Percentiles rank a stretch among this genome's conserved stretches.
These are phyloP conservation scores for Cryptococcus depauperatus DNA, from an alignment of 1,284 basidiomycete species.

Conservation along the genomic window DNA sequence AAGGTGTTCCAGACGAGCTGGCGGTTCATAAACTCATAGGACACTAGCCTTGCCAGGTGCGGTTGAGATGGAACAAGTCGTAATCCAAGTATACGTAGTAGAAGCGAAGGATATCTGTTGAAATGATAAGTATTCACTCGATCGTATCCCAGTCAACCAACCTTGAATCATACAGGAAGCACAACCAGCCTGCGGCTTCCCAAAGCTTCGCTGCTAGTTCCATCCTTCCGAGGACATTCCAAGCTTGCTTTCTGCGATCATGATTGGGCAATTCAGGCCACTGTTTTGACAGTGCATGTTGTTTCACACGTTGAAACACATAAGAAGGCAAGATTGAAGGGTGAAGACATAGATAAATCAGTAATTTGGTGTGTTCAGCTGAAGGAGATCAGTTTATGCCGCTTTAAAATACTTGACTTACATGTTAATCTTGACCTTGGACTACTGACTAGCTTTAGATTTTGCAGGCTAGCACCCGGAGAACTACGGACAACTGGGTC, in stretches of 20 bases:
- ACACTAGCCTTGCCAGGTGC: constrained; percentile 72
- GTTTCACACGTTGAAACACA: constrained; percentile 61
- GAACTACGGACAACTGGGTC: constrained; percentile 58
- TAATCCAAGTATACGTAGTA: constrained; percentile 74
- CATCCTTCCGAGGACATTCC: constrained; percentile 60
- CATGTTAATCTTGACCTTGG: constrained; percentile 33
- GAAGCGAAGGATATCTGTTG: constrained; percentile 70
- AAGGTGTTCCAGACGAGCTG: constrained; percentile 99
- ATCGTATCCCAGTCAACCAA: no score
- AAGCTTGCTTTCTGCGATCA: constrained; percentile 64
- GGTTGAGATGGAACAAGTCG: constrained; percentile 65
- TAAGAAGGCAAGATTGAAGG: constrained; percentile 70
- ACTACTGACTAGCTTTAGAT: constrained; percentile 50
- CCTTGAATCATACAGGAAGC: constrained; percentile 82
- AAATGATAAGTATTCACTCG: no score
- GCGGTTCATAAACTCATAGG: constrained; percentile 98
- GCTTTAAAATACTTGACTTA: background rate
- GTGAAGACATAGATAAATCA: constrained; percentile 59
- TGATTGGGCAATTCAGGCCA: constrained; percentile 84
- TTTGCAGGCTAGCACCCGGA: constrained; percentile 87
- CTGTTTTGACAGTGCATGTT: constrained; percentile 67
- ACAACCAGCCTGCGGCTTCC: constrained; percentile 66
- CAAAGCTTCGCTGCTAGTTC: constrained; percentile 58
- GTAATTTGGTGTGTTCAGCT: constrained; percentile 49
- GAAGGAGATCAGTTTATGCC: background rate